Base-by-base conservation (phyloP, 164 flowering plant species). In the Platanus orientalis region DNA sequence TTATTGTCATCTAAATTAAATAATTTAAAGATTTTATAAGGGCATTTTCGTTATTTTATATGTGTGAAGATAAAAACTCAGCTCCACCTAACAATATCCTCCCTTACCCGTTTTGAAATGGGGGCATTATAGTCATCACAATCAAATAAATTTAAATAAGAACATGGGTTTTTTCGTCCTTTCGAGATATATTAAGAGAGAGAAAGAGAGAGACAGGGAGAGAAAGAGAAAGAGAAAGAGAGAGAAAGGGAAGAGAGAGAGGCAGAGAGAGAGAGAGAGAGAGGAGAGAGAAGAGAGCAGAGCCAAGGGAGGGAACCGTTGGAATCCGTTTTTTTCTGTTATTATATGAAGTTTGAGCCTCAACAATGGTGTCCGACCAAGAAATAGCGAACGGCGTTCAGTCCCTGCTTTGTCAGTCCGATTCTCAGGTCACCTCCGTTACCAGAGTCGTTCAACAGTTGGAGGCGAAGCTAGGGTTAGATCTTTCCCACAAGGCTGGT, bases 301-400 rank as follows among this genome's bases (percentile, higher is more conserved):
- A 42, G 23, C 23, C 29, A 16, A 65, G 40, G 29, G 69, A 25
- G 69, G 57, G 69, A 48, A 51, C 64, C 30, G 58, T 67, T 59
- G 21, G 21, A 48, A 24, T 66, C 51, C 65, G 28, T 59, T 67
- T 68, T 30, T 6, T 68, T 60, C 65, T 24, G 66, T 68, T 68
- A 68, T 45, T 65, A 54, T 66, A 53, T 58, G 63, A 57, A 57
- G 55, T 10, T 69, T 20, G 19, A 56, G 30, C 39, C 16, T 28
- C 36, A 64, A 32, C 64, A 58, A 85, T 83, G 90, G 90, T 71
- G 76, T 67, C 86, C 29, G 97, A 90, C 80, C 89, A 86, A 58
- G 84, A 88, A 26, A 76, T 90, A 62, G 89, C 81, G 4, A 67
- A 79, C 67, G 88, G 77, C 0, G 73, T 90, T 23, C 85, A 81